Base-by-base conservation (phyloP, 805 yeast species). In the Schwanniomyces polymorphus region DNA sequence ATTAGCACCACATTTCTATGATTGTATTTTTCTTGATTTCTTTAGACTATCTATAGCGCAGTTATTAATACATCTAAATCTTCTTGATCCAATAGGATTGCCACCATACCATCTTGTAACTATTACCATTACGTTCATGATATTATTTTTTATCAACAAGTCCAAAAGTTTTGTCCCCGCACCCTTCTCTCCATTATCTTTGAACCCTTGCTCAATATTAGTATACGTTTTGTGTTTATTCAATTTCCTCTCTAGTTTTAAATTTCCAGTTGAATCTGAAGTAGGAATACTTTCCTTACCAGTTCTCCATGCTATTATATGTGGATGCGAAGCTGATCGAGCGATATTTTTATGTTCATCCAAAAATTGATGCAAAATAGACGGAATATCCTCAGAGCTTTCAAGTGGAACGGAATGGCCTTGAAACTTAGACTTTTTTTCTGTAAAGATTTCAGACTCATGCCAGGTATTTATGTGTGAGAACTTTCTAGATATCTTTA, bases 21-120 rank as follows among this genome's bases (percentile, higher is more conserved):
- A 12, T 12, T 38, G 26, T 25, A 38, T 25, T 38, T 10, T 31
- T 23, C 31, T 28, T 12, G 39, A 23, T 34, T 28, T 45, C 12
- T 37, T 43, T 25, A 45, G 27, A 21, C 47, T 45, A 34, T 40
- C 38, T 9, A 38, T 5, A 35, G 34, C n/a, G n/a, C 35, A 33
- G 23, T 76, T 72, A 41, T 81, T 75, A 5, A 88, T 87, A 54
- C 82, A 84, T 48, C 88, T 72, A 57, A 88, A 88, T 45, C 96
- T 64, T 21, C 81, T 75, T 4, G 88, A 75, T 0, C 96, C 96
- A 35, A 88, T 59, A 4, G 87, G 88, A 0, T 75, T 74, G 0
- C 96, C 95, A 1, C 92, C 92, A 58, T 85, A 86, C 96, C 95
- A 88, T 49, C 96, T 61, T 0, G 88, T 79, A 0, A 86, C 94